Percentiles rank a stretch among this genome's conserved stretches.
phyloP scores from a whole-genome alignment of 2,329 filamentous ascomycete species.

The Diaporthe velutina region DNA sequence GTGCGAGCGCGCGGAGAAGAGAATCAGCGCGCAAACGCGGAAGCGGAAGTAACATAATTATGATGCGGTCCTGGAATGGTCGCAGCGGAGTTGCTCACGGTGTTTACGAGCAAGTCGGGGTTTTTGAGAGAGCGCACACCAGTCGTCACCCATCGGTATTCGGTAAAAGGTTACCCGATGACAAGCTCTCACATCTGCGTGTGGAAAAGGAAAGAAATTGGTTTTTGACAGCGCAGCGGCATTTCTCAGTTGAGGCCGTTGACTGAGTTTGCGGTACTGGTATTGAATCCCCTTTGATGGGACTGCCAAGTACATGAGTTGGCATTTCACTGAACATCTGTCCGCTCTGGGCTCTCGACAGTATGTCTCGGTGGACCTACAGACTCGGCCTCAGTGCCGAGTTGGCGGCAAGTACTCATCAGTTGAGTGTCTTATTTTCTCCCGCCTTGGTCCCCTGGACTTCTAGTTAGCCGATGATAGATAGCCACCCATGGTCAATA shows the following conservation, averaged over 20 bases:
- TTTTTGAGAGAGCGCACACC: constrained; percentile 32
- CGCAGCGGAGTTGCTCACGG: constrained; percentile 30
- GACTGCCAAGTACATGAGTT: constrained; percentile 19
- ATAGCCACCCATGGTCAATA: constrained; percentile 36
- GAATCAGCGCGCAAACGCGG: constrained; percentile 30
- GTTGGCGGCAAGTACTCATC: constrained; percentile 17
- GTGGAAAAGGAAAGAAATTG: constrained; percentile 26
- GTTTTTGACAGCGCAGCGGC: constrained; percentile 23
- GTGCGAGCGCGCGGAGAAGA: constrained; percentile 40
- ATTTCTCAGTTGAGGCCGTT: not conserved
- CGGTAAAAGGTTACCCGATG: constrained; percentile 40
- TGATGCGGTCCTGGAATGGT: constrained; percentile 39
- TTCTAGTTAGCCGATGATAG: constrained; percentile 36
- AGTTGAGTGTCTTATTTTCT: not conserved
- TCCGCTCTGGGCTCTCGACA: constrained; percentile 26
- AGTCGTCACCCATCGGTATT: constrained; percentile 37
- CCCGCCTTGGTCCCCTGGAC: constrained; percentile 7
- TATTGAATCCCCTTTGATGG: constrained; percentile 1
- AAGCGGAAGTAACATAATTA: constrained; percentile 36
- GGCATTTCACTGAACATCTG: constrained; percentile 25
- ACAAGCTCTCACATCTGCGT: constrained; percentile 32
- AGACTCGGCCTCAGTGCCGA: constrained; percentile 1
- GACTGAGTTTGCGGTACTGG: constrained; percentile 6
- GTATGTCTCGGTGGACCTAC: constrained; percentile 1
- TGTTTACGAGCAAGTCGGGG: constrained; percentile 16